Evolutionary conservation across 352 stramenopile species (phyloP), one percentile per base, ranked within the genome.

Genomic region (Globisporangium barbulae): DNA sequence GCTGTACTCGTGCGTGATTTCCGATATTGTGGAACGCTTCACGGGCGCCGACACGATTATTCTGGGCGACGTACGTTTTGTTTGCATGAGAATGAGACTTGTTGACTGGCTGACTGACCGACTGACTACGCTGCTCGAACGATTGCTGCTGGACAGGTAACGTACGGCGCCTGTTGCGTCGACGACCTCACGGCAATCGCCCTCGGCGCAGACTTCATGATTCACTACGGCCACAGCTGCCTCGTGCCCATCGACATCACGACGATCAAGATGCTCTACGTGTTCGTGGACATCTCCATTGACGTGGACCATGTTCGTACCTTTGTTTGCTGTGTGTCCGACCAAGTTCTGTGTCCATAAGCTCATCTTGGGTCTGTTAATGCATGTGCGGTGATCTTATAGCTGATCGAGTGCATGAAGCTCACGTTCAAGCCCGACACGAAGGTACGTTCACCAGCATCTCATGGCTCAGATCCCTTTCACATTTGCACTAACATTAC

Each of bases 191-290:
- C 91, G 19, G 97, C 98, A 10, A 85, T 97, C 33, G 92, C 95
- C 0, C 78, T 99, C 3, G 97, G 95, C 2, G 96, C 92, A 17
- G 92, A 99, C 72, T 94, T 99, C 25, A 90, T 99, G 74, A 90
- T 99, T n/a, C 98, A 99, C 73, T 99, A 99, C 69, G 98, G 98
- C 42, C 98, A 99, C 75, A 98, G 90, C 42, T 99, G 98, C 73
- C 81, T 99, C 19, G 97, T 99, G 25, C 98, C 98, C 0, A 96
- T 99, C 53, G 94, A 98, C 50, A 79, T 96, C 39, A 99, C 97
- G 17, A 88, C 84, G 25, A 96, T 98, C 65, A 97, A 97, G 71
- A 96, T 97, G 81, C 77, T 99, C 17, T 99, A 99, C 75, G 97
- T 99, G 1, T 99, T 99, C 74, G 98, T 99, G 47, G 97, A 99